Percentiles rank a stretch among this genome's conserved stretches.
phyloP scores from a whole-genome alignment of 2,329 filamentous ascomycete species.

The Aspergillus sp. region DNA sequence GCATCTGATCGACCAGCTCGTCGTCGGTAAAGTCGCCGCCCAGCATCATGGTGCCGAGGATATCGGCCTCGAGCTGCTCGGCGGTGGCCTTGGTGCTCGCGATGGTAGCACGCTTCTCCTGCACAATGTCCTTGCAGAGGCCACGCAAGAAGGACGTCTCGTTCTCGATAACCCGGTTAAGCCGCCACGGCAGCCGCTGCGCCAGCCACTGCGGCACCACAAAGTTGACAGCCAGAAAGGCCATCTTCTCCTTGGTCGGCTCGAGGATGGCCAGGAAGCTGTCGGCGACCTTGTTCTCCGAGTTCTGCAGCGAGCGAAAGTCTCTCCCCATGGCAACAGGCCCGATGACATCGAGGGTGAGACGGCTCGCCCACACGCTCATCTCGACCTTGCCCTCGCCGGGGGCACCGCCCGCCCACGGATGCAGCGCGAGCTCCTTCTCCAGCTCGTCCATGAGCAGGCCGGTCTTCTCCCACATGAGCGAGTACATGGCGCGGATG shows the following conservation, averaged over 20 bases:
- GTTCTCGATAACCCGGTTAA: slow-evolving; percentile 30
- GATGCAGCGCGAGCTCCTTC: slow-evolving; percentile 25
- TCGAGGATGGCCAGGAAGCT: slow-evolving; percentile 54
- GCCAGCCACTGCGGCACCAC: slow-evolving; percentile 54
- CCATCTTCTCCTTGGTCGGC: slow-evolving; percentile 42
- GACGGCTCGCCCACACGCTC: slow-evolving; percentile 41
- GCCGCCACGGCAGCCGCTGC: slow-evolving; percentile 41
- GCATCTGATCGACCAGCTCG: slow-evolving; percentile 42
- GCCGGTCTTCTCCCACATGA: slow-evolving; percentile 40
- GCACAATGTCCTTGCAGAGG: slow-evolving; percentile 35
- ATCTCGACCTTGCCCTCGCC: slow-evolving; percentile 33
- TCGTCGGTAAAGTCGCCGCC: slow-evolving; percentile 39
- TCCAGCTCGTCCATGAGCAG: slow-evolving; percentile 35
- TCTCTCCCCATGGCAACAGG: slow-evolving; percentile 57
- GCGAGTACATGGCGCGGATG: slow-evolving; percentile 32
- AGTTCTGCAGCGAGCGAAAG: slow-evolving; percentile 53
- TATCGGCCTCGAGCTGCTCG: slow-evolving; percentile 35
- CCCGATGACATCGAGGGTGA: slow-evolving; percentile 60
- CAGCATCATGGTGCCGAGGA: slow-evolving; percentile 39
- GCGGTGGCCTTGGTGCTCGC: slow-evolving; percentile 36
- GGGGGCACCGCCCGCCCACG: slow-evolving; percentile 30
- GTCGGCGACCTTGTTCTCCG: slow-evolving; percentile 51
- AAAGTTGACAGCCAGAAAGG: slow-evolving; percentile 45
- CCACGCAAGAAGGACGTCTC: slow-evolving; percentile 32
- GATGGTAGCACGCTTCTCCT: slow-evolving; percentile 30